phyloP scores from a whole-genome alignment of 192 early-diverging fungal genomes.

The Coemansia sp. region DNA sequence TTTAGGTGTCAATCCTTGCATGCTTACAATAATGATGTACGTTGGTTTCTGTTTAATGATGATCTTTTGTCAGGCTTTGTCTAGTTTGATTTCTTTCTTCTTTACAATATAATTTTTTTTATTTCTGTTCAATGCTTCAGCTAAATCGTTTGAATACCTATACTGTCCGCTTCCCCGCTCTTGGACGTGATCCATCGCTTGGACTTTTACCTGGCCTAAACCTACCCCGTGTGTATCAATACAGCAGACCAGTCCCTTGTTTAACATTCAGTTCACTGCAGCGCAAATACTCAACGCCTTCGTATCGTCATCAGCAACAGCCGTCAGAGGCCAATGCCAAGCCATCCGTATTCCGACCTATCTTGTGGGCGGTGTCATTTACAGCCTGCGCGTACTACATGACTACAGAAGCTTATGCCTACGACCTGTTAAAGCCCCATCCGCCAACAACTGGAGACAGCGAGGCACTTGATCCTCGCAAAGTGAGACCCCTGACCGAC shows the following conservation, averaged over 20 bases:
- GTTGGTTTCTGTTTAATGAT: too few species aligned
- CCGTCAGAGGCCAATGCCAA: not conserved
- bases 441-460: not conserved
- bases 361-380: not conserved
- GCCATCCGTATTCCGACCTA: not conserved
- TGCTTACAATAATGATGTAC: not conserved
- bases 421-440: not conserved
- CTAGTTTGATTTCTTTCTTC: not conserved
- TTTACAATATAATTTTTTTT: not conserved
- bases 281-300: not conserved
- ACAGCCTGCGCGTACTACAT: not conserved
- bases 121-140: not conserved
- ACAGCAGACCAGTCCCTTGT: not conserved
- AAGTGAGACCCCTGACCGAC: not conserved
- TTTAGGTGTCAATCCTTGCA: not conserved
- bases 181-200: not conserved
- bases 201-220: not conserved
- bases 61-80: too few species aligned
- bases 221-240: not conserved
- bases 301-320: not conserved
- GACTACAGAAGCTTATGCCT: not conserved
- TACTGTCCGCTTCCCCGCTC: not conserved
- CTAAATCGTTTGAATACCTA: not conserved
- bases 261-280: not conserved
- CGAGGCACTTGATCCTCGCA: not conserved